Evolutionary conservation across 768 basidiomycete genomes (phyloP).

Genomic region (Cystoderma amianthinum): DNA sequence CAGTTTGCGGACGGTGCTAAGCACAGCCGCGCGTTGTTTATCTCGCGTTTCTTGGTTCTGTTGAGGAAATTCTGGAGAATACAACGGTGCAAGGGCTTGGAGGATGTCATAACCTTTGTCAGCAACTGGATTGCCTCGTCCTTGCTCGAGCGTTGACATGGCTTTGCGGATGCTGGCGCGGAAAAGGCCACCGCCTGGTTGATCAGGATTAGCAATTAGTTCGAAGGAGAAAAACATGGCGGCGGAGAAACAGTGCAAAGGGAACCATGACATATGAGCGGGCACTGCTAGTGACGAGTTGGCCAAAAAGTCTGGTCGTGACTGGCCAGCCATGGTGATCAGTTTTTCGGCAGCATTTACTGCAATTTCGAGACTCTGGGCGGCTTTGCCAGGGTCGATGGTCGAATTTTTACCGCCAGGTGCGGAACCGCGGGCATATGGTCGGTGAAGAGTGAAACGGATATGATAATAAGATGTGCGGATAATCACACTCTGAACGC

Average conservation of each 20-base stretch:
- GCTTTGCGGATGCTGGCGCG: slow-evolving; percentile 71
- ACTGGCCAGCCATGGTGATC: slow-evolving; percentile 70
- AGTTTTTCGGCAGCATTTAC: slow-evolving; percentile 73
- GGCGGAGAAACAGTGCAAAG: slow-evolving; percentile 79
- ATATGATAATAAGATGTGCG: slow-evolving; percentile 76
- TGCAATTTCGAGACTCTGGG: slow-evolving; percentile 65
- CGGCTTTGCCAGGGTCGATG: slow-evolving; percentile 34
- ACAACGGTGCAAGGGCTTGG: slow-evolving; percentile 66
- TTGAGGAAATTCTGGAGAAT: slow-evolving; percentile 53
- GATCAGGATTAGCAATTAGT: slow-evolving; percentile 72
- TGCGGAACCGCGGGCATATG: slow-evolving; percentile 47
- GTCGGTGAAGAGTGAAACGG: slow-evolving; percentile 78
- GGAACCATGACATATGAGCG: slow-evolving; percentile 80
- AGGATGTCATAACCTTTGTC: slow-evolving; percentile 73
- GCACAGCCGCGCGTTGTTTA: slow-evolving; percentile 51
- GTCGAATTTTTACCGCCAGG: slow-evolving; percentile 17
- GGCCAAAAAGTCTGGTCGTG: slow-evolving; percentile 68
- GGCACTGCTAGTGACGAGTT: slow-evolving; percentile 66
- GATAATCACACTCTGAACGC: slow-evolving; percentile 78
- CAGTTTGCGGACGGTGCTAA: slow-evolving; percentile 64
- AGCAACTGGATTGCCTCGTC: slow-evolving; percentile 57
- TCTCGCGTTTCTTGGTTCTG: slow-evolving; percentile 44
- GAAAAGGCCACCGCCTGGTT: slow-evolving; percentile 71
- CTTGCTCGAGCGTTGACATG: slow-evolving; percentile 57
- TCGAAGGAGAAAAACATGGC: slow-evolving; percentile 93